phyloP scores from a whole-genome alignment of 768 basidiomycete species.

The Dictyophora rubrovolvata region DNA sequence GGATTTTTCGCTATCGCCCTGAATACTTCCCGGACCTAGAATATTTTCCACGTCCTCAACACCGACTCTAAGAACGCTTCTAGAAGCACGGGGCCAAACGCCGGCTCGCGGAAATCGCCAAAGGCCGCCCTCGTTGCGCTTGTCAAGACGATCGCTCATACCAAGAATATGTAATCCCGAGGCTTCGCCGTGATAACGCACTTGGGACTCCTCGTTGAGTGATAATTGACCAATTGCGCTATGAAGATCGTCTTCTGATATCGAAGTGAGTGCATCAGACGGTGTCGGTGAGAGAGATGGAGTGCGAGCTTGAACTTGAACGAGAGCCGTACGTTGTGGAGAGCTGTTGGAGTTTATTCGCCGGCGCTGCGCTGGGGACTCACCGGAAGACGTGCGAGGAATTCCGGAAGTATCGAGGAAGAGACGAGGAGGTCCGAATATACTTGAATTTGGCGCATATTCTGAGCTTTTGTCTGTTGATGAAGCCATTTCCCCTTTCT shows the following conservation, averaged over 20 bases:
- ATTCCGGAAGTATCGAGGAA: not conserved
- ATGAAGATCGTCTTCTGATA: constrained; percentile 32
- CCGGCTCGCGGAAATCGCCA: constrained; percentile 83
- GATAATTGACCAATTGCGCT: constrained; percentile 80
- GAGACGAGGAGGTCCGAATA: not conserved
- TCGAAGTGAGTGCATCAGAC: constrained; percentile 1
- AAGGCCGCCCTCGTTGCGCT: constrained; percentile 64
- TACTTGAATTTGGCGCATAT: not conserved
- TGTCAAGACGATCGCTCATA: constrained; percentile 47
- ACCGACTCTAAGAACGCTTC: constrained; percentile 8
- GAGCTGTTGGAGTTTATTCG: not conserved
- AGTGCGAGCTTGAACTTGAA: not conserved
- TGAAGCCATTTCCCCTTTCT: constrained; percentile 14
- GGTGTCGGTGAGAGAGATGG: not conserved
- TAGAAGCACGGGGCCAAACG: constrained; percentile 63
- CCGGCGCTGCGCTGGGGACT: not conserved
- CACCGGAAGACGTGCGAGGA: not conserved
- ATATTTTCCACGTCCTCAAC: constrained; percentile 12
- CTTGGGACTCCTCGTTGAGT: constrained; percentile 77
- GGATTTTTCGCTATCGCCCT: not conserved
- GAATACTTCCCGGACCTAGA: not conserved
- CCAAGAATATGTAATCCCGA: constrained; percentile 74
- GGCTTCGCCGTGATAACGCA: constrained; percentile 79
- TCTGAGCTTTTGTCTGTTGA: not conserved
- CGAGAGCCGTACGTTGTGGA: not conserved